A percentile compares a stretch with the other conserved stretches of the same genome.
phyloP scores from a whole-genome alignment of 352 stramenopile species.

The Peronospora tabacina region DNA sequence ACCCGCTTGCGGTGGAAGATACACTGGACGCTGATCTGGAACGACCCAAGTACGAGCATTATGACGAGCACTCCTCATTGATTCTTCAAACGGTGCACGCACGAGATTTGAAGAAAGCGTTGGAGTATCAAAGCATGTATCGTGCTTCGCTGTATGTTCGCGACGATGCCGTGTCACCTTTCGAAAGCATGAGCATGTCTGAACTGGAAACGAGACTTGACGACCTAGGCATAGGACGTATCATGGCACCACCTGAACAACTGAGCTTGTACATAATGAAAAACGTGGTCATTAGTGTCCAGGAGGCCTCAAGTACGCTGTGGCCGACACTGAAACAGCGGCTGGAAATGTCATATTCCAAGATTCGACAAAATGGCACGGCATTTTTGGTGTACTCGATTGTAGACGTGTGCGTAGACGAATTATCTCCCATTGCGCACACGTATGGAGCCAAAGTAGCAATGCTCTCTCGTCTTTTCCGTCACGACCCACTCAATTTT shows the following conservation, averaged over 20 bases:
- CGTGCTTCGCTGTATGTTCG: constrained; percentile 56
- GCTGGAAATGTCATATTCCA: constrained; percentile 73
- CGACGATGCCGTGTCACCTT: constrained; percentile 37
- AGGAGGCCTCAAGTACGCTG: constrained; percentile 41
- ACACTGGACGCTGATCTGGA: constrained; percentile 69
- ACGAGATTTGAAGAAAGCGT: constrained; percentile 41
- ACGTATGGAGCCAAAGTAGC: constrained; percentile 64
- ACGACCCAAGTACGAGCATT: constrained; percentile 81
- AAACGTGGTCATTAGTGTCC: constrained; percentile 67
- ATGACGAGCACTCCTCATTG: constrained; percentile 77
- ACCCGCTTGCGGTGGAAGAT: constrained; percentile 81
- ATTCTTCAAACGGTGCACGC: constrained; percentile 63
- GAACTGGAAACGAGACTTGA: constrained; percentile 53
- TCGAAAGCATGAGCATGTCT: constrained; percentile 58
- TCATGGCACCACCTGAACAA: constrained; percentile 75
- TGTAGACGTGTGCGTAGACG: constrained; percentile 75
- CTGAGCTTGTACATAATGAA: constrained; percentile 69
- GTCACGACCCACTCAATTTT: constrained; percentile 50
- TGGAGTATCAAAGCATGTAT: constrained; percentile 69
- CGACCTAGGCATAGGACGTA: constrained; percentile 42
- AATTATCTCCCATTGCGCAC: constrained; percentile 68
- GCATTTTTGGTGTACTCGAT: constrained; percentile 74
- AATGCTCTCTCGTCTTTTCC: constrained; percentile 59
- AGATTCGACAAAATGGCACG: constrained; percentile 68
- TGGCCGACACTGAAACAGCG: constrained; percentile 57